A percentile compares a stretch with the other conserved stretches of the same genome.
Conservation (phyloP, 2,329 filamentous ascomycete genomes). For the Colletotrichum sojae region DNA sequence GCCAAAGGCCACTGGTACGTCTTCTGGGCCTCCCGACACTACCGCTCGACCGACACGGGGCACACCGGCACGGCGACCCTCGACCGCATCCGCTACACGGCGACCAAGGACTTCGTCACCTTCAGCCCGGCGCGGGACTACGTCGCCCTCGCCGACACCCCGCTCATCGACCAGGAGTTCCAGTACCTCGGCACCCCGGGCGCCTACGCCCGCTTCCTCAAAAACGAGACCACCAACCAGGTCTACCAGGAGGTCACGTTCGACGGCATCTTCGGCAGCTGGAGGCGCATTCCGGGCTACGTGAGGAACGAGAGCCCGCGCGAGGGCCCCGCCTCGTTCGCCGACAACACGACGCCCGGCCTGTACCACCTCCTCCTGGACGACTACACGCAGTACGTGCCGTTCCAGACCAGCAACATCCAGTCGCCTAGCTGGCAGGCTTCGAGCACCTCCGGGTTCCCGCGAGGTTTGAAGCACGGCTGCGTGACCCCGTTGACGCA, state of each 20-base stretch:
- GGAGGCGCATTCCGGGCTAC: constrained; percentile 57
- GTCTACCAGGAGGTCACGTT: constrained; percentile 63
- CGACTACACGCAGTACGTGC: constrained; percentile 59
- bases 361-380: constrained; percentile 60
- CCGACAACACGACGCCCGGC: constrained; percentile 52
- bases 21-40: constrained; percentile 63
- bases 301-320: constrained; percentile 49
- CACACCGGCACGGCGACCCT: constrained; percentile 60
- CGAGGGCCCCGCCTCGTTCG: constrained; percentile 56
- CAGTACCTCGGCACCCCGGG: constrained; percentile 56
- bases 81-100: constrained; percentile 63
- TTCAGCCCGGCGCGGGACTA: constrained; percentile 63
- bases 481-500: constrained; percentile 60
- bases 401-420: constrained; percentile 59
- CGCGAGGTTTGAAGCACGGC: constrained; percentile 62
- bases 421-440: constrained; percentile 53
- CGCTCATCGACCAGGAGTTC: constrained; percentile 66
- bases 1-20: constrained; percentile 58
- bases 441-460: constrained; percentile 55
- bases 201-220: constrained; percentile 63
- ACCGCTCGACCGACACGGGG: constrained; percentile 56
- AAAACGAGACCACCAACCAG: constrained; percentile 63
- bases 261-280: constrained; percentile 62
- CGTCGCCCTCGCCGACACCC: constrained; percentile 55
- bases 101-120: constrained; percentile 64